These are phyloP conservation scores for Chrysosporium queenslandicum DNA, from an alignment of 2,329 filamentous ascomycete genomes.

Conservation along the genomic window DNA sequence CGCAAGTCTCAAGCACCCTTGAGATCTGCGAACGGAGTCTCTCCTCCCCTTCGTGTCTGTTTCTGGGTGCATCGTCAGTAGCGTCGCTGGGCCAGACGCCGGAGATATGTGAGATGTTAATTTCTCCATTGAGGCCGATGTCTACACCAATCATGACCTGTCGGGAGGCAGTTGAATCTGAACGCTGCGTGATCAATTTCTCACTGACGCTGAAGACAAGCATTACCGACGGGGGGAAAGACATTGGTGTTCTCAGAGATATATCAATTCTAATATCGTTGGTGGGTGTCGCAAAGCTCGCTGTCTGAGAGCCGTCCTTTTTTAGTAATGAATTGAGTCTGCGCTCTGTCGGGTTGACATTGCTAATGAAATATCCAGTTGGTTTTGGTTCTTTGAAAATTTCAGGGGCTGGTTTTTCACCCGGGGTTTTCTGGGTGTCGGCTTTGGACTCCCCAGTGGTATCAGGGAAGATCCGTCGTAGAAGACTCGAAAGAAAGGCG, in stretches of 20 bases:
- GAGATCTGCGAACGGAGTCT: conserved; percentile 29
- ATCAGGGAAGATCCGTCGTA: conserved; percentile 29
- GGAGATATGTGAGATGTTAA: conserved; percentile 32
- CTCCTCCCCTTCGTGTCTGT: conserved; percentile 17
- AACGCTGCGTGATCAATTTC: background rate
- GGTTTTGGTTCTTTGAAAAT: conserved; percentile 6
- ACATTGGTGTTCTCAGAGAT: conserved; percentile 14
- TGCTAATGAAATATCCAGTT: conserved; percentile 25
- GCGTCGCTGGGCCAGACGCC: conserved; percentile 25
- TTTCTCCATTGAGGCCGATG: conserved; percentile 33
- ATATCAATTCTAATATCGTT: conserved; percentile 5
- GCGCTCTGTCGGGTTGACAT: conserved; percentile 34
- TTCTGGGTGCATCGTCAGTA: conserved; percentile 16
- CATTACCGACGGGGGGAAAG: conserved; percentile 14
- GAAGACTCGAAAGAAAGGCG: conserved; percentile 33
- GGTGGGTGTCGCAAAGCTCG: background rate
- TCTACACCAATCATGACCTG: conserved; percentile 31
- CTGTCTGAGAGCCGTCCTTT: background rate
- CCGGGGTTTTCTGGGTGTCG: no score
- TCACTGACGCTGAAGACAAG: conserved; percentile 13
- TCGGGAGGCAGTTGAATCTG: conserved; percentile 8
- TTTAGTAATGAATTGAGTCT: conserved; percentile 50
- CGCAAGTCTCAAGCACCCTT: conserved; percentile 34
- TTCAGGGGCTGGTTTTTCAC: conserved; percentile 10
- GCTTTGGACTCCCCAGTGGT: conserved; percentile 16